These are phyloP conservation scores for Candida sp. DNA, from an alignment of 1,139 yeast species.

Conservation along the genomic window DNA sequence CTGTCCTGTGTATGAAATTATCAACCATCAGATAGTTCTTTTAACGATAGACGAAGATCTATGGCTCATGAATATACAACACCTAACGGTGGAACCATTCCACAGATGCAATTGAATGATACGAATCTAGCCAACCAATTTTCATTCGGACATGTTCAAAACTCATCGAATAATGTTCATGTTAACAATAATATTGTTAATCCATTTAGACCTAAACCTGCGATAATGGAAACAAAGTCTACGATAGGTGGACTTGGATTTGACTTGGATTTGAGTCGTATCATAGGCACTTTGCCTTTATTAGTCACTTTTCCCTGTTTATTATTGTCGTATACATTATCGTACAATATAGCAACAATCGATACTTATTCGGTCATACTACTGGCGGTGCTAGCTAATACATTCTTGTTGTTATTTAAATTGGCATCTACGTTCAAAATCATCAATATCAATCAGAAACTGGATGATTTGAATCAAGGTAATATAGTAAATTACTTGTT, in stretches of 20 bases:
- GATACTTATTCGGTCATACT: slow-evolving; percentile 6
- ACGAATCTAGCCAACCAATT: background rate
- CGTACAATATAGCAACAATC: background rate
- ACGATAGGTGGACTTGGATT: background rate
- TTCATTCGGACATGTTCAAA: background rate
- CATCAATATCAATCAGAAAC: slow-evolving; percentile 1
- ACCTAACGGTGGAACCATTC: background rate
- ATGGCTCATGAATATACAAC: background rate
- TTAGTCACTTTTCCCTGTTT: slow-evolving; percentile 24
- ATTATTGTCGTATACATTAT: slow-evolving; percentile 16
- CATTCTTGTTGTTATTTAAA: slow-evolving; percentile 13
- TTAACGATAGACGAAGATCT: background rate
- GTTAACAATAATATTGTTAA: background rate
- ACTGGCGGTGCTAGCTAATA: slow-evolving; percentile 13
- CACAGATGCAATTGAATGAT: slow-evolving; percentile 2
- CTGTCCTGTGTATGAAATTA: background rate
- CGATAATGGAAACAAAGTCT: background rate
- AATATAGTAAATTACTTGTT: background rate
- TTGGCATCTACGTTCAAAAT: slow-evolving; percentile 9
- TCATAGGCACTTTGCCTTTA: slow-evolving; percentile 25
- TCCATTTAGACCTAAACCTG: background rate
- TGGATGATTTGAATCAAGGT: background rate
- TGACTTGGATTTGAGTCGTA: background rate
- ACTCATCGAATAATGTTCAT: background rate
- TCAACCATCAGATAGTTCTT: too few species aligned